Conservation (phyloP, 306 rosid genomes). For the Acacia melanoxylon region DNA sequence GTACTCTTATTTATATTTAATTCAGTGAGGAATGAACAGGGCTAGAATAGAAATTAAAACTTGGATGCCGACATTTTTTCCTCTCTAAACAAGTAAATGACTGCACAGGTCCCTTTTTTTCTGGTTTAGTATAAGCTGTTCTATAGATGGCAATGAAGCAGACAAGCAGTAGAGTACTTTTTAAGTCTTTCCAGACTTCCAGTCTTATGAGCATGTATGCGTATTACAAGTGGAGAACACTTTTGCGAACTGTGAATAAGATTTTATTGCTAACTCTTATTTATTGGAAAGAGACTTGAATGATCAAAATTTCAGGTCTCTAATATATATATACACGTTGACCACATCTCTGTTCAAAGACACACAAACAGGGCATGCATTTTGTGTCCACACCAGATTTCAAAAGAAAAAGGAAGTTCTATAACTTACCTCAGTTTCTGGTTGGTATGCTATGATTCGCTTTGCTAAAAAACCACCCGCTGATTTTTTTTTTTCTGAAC, state of each 20-base stretch:
- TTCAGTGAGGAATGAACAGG: slow-evolving; percentile 23
- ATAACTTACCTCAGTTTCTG: too few species aligned
- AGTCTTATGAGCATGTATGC: not conserved
- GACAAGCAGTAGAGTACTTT: slow-evolving; percentile 1
- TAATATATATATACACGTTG: too few species aligned
- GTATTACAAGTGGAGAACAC: not conserved
- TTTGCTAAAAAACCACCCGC: too few species aligned
- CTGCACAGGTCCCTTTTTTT: not conserved
- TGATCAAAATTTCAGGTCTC: too few species aligned
- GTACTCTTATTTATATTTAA: not conserved
- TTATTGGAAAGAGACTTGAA: too few species aligned
- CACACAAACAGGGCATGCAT: too few species aligned
- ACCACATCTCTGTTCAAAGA: too few species aligned
- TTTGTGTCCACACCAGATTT: too few species aligned
- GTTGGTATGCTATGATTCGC: too few species aligned
- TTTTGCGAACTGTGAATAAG: not conserved
- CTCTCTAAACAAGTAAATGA: not conserved
- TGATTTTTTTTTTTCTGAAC: too few species aligned
- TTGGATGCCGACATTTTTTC: slow-evolving; percentile 1
- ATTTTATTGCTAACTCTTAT: too few species aligned
- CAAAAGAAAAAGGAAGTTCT: too few species aligned
- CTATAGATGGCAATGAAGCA: slow-evolving; percentile 17
- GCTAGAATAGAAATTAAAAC: slow-evolving; percentile 21
- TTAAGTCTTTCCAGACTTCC: not conserved
- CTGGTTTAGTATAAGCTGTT: not conserved